phyloP scores from a whole-genome alignment of 495 filamentous ascomycete species.

The Coniosporium apollinis region DNA sequence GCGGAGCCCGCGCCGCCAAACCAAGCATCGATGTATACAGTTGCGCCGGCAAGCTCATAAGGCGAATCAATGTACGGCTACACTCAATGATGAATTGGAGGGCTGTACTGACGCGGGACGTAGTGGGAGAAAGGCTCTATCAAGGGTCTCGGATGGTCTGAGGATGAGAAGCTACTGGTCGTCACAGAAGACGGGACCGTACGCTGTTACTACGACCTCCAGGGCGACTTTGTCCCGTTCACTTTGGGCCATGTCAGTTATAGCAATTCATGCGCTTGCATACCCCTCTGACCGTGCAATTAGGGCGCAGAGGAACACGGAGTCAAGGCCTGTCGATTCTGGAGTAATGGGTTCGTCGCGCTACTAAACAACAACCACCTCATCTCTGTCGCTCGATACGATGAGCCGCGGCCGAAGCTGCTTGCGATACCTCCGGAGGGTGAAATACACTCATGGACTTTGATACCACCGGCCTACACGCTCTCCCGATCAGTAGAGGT shows the following conservation, averaged over 20 bases:
- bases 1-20: conserved; percentile 53
- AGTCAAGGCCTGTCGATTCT: conserved; percentile 78
- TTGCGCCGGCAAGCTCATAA: conserved; percentile 70
- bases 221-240: conserved; percentile 90
- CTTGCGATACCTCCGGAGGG: conserved; percentile 65
- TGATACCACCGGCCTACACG: conserved; percentile 78
- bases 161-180: conserved; percentile 83
- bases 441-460: conserved; percentile 69
- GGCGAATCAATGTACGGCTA: conserved; percentile 43
- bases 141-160: conserved; percentile 86
- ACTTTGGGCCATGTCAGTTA: conserved; percentile 61
- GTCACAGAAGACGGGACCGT: conserved; percentile 83
- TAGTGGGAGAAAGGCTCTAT: conserved; percentile 87
- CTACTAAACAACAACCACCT: conserved; percentile 77
- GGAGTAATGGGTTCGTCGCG: conserved; percentile 82
- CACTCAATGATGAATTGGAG: neutral
- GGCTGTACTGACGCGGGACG: conserved; percentile 13
- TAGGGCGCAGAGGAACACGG: conserved; percentile 73
- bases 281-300: neutral
- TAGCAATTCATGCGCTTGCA: neutral
- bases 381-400: conserved; percentile 71
- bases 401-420: conserved; percentile 74
- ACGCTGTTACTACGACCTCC: conserved; percentile 76
- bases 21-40: conserved; percentile 90
- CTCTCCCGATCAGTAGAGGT: conserved; percentile 94